Conservation (phyloP, 192 early-diverging fungal species). For the Chytriomyces sp. region DNA sequence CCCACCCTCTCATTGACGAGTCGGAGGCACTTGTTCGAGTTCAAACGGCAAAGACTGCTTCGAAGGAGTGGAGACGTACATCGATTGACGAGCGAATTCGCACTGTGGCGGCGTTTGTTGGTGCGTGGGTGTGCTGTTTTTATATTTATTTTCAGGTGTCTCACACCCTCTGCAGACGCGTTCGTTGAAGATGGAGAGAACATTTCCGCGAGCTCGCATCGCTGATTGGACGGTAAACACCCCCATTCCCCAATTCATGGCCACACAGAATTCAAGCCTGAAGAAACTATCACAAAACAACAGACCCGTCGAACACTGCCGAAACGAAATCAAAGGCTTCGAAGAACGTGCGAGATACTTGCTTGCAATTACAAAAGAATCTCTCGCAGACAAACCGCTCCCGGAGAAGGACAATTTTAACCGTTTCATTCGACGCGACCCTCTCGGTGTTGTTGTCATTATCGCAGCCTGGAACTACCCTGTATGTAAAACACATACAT, state of each 20-base stretch:
- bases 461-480: constrained; percentile 86
- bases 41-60: constrained; percentile 49
- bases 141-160: constrained; percentile 4
- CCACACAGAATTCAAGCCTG: neutral
- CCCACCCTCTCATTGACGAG: constrained; percentile 24
- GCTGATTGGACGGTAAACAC: constrained; percentile 67
- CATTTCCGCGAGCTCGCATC: constrained; percentile 61
- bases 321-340: constrained; percentile 75
- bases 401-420: constrained; percentile 60
- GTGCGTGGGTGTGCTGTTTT: neutral
- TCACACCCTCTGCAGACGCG: constrained; percentile 44
- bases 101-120: constrained; percentile 45
- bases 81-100: constrained; percentile 59
- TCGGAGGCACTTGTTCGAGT: constrained; percentile 41
- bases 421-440: constrained; percentile 73
- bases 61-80: constrained; percentile 59
- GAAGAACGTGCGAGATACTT: constrained; percentile 71
- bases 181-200: constrained; percentile 64
- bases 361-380: constrained; percentile 67
- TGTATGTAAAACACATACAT: neutral
- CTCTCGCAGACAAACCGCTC: constrained; percentile 64
- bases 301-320: constrained; percentile 63
- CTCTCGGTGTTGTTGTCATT: constrained; percentile 70
- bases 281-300: neutral
- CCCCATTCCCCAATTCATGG: neutral